A percentile compares a stretch with the other conserved stretches of the same genome.
Evolutionary conservation across 352 stramenopile species (phyloP).

Genomic region (Globisporangium barbulae): DNA sequence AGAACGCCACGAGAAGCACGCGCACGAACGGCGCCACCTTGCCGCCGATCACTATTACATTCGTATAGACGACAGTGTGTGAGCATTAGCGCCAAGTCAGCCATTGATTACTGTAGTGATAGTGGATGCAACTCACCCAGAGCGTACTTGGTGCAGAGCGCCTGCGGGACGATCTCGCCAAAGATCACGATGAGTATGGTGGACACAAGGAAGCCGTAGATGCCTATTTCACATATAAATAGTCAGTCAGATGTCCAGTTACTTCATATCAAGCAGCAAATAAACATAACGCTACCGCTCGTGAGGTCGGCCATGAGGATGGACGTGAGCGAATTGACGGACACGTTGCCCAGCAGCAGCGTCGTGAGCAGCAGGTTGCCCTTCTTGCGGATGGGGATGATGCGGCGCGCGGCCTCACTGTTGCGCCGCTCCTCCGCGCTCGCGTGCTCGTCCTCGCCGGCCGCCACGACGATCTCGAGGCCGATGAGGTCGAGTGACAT

Average conservation of each 20-base stretch:
- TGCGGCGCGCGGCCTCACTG: conserved; percentile 59
- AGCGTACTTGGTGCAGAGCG: conserved; percentile 85
- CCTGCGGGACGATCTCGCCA: conserved; percentile 89
- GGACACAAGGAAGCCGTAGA: conserved; percentile 89
- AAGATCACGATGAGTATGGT: conserved; percentile 94
- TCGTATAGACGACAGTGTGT: neutral
- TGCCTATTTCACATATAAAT: conserved; percentile 16
- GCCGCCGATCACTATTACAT: conserved; percentile 50
- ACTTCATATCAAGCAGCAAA: conserved; percentile 12
- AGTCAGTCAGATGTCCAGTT: neutral
- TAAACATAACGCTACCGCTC: conserved; percentile 25
- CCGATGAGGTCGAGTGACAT: conserved; percentile 97
- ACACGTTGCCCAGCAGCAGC: conserved; percentile 94
- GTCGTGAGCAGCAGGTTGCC: conserved; percentile 97
- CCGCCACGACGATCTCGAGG: conserved; percentile 95
- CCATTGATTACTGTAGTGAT: neutral
- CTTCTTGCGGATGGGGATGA: conserved; percentile 89
- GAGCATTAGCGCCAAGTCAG: neutral
- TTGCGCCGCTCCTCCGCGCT: conserved; percentile 64
- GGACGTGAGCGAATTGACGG: conserved; percentile 95
- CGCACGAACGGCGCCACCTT: conserved; percentile 90
- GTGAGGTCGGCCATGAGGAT: conserved; percentile 92
- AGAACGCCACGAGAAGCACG: conserved; percentile 92
- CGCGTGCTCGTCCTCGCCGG: conserved; percentile 82
- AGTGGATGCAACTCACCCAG: conserved; percentile 8